Evolutionary conservation across 257 asterid species (phyloP).

Genomic region (Solanum gracilifrons): DNA sequence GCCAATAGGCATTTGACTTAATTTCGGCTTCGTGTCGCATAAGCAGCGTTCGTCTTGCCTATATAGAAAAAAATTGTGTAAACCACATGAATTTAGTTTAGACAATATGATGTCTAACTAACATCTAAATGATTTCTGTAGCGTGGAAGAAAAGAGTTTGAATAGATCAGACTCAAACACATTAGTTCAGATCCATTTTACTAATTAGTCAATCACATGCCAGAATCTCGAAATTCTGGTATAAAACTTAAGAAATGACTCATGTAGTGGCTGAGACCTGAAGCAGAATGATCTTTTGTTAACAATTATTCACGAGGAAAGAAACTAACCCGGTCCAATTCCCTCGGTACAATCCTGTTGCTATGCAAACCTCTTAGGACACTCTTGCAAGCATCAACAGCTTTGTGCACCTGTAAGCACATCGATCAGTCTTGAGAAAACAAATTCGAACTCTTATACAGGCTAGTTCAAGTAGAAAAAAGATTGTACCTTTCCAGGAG

Average conservation of each 20-base stretch:
- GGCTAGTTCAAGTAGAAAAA: background rate
- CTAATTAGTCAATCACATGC: background rate
- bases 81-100: background rate
- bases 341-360: constrained; percentile 74
- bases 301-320: constrained; percentile 4
- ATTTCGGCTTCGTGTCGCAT: constrained; percentile 99
- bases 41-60: constrained; percentile 92
- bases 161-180: background rate
- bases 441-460: background rate
- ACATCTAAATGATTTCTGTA: background rate
- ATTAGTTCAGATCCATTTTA: background rate
- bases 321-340: constrained; percentile 89
- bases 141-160: background rate
- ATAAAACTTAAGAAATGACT: background rate
- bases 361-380: constrained; percentile 84
- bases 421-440: constrained; percentile 7
- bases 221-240: background rate
- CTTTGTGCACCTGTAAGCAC: constrained; percentile 77
- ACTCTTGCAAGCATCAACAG: constrained; percentile 99
- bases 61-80: background rate
- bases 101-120: background rate
- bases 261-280: background rate
- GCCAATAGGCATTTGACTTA: constrained; percentile 96
- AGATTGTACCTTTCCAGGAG: constrained; percentile 80
- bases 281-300: background rate